phyloP scores from a whole-genome alignment of 2,329 filamentous ascomycete species.

The Biscogniauxia mediterranea region DNA sequence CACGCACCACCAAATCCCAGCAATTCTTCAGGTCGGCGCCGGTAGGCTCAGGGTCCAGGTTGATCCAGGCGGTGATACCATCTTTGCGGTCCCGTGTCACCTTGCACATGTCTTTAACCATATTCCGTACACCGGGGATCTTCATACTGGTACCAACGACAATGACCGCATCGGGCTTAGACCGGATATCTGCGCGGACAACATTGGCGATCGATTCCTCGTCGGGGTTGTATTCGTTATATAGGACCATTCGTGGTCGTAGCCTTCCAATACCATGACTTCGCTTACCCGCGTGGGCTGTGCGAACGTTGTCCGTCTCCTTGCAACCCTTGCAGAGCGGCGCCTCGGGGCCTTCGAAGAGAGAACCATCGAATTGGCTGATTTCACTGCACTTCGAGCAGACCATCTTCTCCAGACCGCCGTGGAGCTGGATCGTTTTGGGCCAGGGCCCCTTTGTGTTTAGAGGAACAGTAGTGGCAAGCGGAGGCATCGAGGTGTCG shows the following conservation, averaged over 20 bases:
- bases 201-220: constrained; percentile 94
- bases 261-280: constrained; percentile 91
- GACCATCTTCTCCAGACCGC: constrained; percentile 92
- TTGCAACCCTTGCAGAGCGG: constrained; percentile 77
- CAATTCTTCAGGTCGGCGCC: constrained; percentile 85
- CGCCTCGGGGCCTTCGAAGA: constrained; percentile 82
- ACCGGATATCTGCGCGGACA: constrained; percentile 79
- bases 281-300: constrained; percentile 74
- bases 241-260: constrained; percentile 89
- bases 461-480: constrained; percentile 79
- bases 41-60: constrained; percentile 79
- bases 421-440: constrained; percentile 87
- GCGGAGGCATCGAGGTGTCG: constrained; percentile 77
- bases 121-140: constrained; percentile 84
- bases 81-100: constrained; percentile 79
- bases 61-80: constrained; percentile 92
- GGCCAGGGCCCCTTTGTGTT: constrained; percentile 88
- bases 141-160: constrained; percentile 96
- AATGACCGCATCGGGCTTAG: constrained; percentile 84
- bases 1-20: constrained; percentile 88
- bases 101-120: constrained; percentile 87
- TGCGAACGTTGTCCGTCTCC: constrained; percentile 72
- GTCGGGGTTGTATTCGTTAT: constrained; percentile 96
- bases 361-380: constrained; percentile 69
- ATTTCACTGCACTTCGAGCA: constrained; percentile 88